Evolutionary conservation across 169 alveolate genomes (phyloP).

Genomic region (Cryptosporidium meleagridis): DNA sequence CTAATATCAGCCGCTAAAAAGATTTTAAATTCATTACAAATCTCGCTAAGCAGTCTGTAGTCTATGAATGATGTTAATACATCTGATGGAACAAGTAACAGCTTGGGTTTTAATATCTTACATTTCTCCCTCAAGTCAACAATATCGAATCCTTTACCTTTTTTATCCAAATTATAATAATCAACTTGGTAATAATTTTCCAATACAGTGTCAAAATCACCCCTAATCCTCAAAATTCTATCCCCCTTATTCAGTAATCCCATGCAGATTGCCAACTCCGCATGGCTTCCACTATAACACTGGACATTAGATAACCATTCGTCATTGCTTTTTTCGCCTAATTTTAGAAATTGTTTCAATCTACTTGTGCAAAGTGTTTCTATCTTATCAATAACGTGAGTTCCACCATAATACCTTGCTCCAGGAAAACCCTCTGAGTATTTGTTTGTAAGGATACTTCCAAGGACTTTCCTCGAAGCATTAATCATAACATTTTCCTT

Average conservation of each 20-base stretch:
- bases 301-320: slow-evolving; percentile 81
- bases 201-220: slow-evolving; percentile 78
- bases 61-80: slow-evolving; percentile 78
- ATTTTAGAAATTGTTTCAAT: slow-evolving; percentile 81
- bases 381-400: slow-evolving; percentile 87
- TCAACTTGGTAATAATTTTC: slow-evolving; percentile 84
- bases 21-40: slow-evolving; percentile 83
- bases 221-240: slow-evolving; percentile 87
- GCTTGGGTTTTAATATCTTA: slow-evolving; percentile 81
- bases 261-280: slow-evolving; percentile 80
- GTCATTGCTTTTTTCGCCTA: slow-evolving; percentile 83
- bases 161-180: slow-evolving; percentile 80
- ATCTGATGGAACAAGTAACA: slow-evolving; percentile 83
- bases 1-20: slow-evolving; percentile 85
- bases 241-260: slow-evolving; percentile 81
- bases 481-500: slow-evolving; percentile 86
- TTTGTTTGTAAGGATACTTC: slow-evolving; percentile 91
- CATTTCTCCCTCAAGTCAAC: slow-evolving; percentile 72
- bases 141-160: background rate
- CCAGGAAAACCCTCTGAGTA: slow-evolving; percentile 98
- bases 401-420: slow-evolving; percentile 94
- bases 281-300: slow-evolving; percentile 84
- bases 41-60: slow-evolving; percentile 78
- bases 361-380: slow-evolving; percentile 87
- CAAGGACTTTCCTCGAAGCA: slow-evolving; percentile 92